These are phyloP conservation scores for Kitagawia praeruptora DNA, from an alignment of 129 eudicot species.

Conservation along the genomic window DNA sequence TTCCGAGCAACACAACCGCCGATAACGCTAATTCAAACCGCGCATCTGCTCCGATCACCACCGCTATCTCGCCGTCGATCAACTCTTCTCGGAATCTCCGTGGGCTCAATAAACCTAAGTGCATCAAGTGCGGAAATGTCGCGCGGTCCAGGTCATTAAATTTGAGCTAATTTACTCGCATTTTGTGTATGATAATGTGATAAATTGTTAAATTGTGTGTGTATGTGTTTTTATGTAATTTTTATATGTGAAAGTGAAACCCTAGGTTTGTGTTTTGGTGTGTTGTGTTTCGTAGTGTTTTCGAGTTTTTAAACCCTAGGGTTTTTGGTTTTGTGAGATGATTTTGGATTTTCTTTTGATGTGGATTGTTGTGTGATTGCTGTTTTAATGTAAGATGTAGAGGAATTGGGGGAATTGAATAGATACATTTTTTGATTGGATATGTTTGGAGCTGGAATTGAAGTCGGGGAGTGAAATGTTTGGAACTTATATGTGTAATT, in stretches of 20 bases:
- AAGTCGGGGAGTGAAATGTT: not conserved
- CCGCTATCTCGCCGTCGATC: slow-evolving; percentile 18
- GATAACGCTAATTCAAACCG: not conserved
- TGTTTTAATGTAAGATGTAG: not conserved
- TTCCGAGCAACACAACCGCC: not conserved
- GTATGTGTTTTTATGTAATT: too few species aligned
- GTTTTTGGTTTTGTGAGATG: not conserved
- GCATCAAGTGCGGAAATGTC: slow-evolving; percentile 94
- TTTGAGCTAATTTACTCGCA: not conserved
- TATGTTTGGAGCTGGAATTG: not conserved
- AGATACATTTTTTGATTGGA: not conserved
- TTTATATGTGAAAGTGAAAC: not conserved
- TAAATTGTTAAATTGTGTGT: not conserved
- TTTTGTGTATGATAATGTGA: not conserved
- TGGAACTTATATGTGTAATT: not conserved
- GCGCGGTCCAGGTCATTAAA: slow-evolving; percentile 76
- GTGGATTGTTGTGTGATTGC: not conserved
- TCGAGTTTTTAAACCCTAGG: not conserved
- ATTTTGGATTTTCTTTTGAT: not conserved
- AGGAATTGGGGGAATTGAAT: not conserved
- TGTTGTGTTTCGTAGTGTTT: not conserved
- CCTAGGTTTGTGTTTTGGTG: not conserved
- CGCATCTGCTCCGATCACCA: slow-evolving; percentile 20
- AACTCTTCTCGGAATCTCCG: slow-evolving; percentile 52
- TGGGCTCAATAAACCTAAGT: slow-evolving; percentile 90